Evolutionary conservation across 2,329 filamentous ascomycete genomes (phyloP).

Genomic region (Penicillium sp.): DNA sequence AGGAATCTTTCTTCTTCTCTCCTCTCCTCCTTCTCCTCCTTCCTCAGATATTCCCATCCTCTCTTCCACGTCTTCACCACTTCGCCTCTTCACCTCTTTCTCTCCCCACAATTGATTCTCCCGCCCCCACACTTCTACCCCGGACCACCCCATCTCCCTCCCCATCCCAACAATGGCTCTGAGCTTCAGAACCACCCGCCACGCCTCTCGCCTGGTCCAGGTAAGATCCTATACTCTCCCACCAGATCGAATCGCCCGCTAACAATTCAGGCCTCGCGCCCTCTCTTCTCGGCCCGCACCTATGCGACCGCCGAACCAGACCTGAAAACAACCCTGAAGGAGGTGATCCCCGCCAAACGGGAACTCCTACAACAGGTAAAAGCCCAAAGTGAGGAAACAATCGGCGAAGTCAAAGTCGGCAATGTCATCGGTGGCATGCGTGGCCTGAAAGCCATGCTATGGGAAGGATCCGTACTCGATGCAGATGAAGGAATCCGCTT

Average conservation of each 20-base stretch:
- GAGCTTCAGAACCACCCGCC: constrained; percentile 42
- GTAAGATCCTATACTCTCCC: constrained; percentile 29
- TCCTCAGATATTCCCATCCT: neutral
- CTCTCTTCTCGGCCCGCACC: constrained; percentile 30
- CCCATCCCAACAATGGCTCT: constrained; percentile 35
- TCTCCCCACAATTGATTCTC: constrained; percentile 26
- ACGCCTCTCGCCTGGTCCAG: constrained; percentile 43
- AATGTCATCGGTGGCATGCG: constrained; percentile 97
- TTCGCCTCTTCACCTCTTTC: constrained; percentile 7
- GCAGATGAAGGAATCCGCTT: constrained; percentile 97
- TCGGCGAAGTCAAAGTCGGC: constrained; percentile 92
- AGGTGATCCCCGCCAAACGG: constrained; percentile 86
- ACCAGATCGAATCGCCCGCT: neutral
- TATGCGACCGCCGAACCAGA: constrained; percentile 76
- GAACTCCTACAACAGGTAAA: constrained; percentile 95
- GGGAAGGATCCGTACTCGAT: constrained; percentile 97
- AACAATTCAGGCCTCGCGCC: constrained; percentile 25
- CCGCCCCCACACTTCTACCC: constrained; percentile 30
- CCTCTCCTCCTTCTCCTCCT: constrained; percentile 1
- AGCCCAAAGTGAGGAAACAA: constrained; percentile 75
- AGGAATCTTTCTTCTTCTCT: constrained; percentile 11
- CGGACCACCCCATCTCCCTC: constrained; percentile 24
- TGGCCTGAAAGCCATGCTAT: constrained; percentile 96
- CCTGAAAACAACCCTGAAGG: constrained; percentile 83
- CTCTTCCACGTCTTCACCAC: neutral